These are phyloP conservation scores for Colletotrichum eremochloae DNA, from an alignment of 2,329 filamentous ascomycete species.

Conservation along the genomic window DNA sequence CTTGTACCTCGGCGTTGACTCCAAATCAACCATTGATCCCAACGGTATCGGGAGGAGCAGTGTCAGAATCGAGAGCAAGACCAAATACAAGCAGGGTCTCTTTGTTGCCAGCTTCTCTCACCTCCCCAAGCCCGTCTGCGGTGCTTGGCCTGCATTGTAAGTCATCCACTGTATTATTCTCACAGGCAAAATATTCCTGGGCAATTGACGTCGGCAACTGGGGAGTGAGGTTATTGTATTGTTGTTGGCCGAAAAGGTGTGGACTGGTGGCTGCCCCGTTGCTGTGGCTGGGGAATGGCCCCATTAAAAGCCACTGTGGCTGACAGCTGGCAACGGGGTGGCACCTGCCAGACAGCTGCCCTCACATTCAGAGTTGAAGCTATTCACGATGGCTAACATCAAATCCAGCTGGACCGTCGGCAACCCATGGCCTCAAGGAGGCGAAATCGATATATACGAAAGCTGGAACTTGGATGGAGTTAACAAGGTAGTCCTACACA, in stretches of 20 bases:
- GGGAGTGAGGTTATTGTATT: neutral
- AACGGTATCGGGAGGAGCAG: slow-evolving; percentile 61
- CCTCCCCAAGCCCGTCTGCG: slow-evolving; percentile 75
- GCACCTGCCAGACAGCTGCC: too few relatives aligned
- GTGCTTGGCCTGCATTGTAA: slow-evolving; percentile 79
- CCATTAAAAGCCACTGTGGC: too few relatives aligned
- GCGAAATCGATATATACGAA: slow-evolving; percentile 77
- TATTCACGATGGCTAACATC: neutral
- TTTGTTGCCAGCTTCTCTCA: slow-evolving; percentile 78
- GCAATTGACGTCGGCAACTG: fast-evolving
- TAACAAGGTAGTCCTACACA: slow-evolving; percentile 73
- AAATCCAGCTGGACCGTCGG: slow-evolving; percentile 62
- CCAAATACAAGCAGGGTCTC: slow-evolving; percentile 73
- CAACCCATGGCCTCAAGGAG: slow-evolving; percentile 69
- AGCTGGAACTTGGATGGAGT: slow-evolving; percentile 70
- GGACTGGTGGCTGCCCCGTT: too few relatives aligned
- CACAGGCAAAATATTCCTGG: neutral
- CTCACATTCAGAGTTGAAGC: too few relatives aligned
- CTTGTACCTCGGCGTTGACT: slow-evolving; percentile 58
- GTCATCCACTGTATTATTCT: slow-evolving; percentile 30
- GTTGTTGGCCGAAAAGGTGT: too few relatives aligned
- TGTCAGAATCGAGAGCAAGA: slow-evolving; percentile 75
- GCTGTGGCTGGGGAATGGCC: too few relatives aligned
- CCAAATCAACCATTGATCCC: slow-evolving; percentile 45
- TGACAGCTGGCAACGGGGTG: too few relatives aligned